Conservation (phyloP, 495 filamentous ascomycete genomes). For the Penicillium samsonianum region DNA sequence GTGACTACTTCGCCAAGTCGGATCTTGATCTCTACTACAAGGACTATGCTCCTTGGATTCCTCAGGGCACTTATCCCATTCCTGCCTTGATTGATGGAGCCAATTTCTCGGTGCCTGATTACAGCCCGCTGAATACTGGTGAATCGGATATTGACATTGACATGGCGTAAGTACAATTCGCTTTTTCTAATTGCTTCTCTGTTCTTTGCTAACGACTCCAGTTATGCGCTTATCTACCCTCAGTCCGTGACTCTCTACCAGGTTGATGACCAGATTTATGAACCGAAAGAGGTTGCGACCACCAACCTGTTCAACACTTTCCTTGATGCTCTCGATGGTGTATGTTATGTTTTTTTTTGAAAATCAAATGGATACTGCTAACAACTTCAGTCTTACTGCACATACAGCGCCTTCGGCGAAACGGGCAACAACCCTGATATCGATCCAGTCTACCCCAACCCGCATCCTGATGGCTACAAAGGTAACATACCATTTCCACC, state of each 20-base stretch:
- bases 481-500: slow-evolving; percentile 25
- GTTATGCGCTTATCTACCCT: slow-evolving; percentile 50
- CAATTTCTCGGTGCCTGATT: slow-evolving; percentile 33
- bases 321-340: slow-evolving; percentile 59
- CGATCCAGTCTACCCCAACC: slow-evolving; percentile 59
- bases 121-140: slow-evolving; percentile 31
- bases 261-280: slow-evolving; percentile 52
- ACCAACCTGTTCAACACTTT: slow-evolving; percentile 52
- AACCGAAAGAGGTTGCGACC: slow-evolving; percentile 35
- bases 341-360: slow-evolving; percentile 10
- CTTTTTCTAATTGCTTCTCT: background rate
- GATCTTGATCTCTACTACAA: slow-evolving; percentile 61
- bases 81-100: slow-evolving; percentile 47
- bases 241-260: slow-evolving; percentile 59
- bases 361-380: background rate
- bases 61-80: slow-evolving; percentile 45
- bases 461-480: slow-evolving; percentile 53
- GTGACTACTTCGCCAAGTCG: slow-evolving; percentile 50
- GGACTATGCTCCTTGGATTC: slow-evolving; percentile 44
- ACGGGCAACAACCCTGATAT: slow-evolving; percentile 44
- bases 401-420: slow-evolving; percentile 42
- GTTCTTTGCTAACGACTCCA: background rate
- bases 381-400: slow-evolving; percentile 28
- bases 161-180: slow-evolving; percentile 31
- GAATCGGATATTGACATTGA: slow-evolving; percentile 54